phyloP scores from a whole-genome alignment of 495 filamentous ascomycete species.

The Penicillium goetzii region DNA sequence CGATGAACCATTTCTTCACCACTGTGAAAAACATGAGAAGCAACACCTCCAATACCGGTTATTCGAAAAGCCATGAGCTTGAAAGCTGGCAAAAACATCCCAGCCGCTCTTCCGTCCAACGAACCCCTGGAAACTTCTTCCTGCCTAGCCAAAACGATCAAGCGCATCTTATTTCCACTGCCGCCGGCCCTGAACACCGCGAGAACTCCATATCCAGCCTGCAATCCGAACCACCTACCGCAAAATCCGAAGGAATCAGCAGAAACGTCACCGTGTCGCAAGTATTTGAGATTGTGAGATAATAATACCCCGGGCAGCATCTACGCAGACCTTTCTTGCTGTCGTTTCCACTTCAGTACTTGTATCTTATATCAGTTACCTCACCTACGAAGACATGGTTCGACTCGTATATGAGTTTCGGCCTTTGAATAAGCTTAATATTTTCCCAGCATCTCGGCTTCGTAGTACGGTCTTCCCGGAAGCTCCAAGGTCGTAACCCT shows the following conservation, averaged over 20 bases:
- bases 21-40: background rate
- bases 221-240: background rate
- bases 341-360: too few relatives aligned
- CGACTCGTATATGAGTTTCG: too few relatives aligned
- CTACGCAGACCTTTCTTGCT: background rate
- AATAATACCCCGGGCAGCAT: background rate
- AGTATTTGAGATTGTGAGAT: background rate
- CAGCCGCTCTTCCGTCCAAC: background rate
- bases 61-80: background rate
- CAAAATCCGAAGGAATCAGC: background rate
- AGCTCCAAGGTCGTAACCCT: too few relatives aligned
- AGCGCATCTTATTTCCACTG: background rate
- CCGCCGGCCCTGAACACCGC: background rate
- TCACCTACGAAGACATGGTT: too few relatives aligned
- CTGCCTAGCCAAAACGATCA: background rate
- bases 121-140: background rate
- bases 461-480: too few relatives aligned
- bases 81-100: background rate
- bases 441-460: too few relatives aligned
- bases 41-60: background rate
- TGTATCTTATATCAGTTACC: too few relatives aligned
- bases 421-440: too few relatives aligned
- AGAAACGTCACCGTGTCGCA: background rate
- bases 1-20: slow-evolving; percentile 3
- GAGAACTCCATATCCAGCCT: background rate